Evolutionary conservation across 2,329 filamentous ascomycete species (phyloP).

Genomic region (Pseudogymnoascus sp.): DNA sequence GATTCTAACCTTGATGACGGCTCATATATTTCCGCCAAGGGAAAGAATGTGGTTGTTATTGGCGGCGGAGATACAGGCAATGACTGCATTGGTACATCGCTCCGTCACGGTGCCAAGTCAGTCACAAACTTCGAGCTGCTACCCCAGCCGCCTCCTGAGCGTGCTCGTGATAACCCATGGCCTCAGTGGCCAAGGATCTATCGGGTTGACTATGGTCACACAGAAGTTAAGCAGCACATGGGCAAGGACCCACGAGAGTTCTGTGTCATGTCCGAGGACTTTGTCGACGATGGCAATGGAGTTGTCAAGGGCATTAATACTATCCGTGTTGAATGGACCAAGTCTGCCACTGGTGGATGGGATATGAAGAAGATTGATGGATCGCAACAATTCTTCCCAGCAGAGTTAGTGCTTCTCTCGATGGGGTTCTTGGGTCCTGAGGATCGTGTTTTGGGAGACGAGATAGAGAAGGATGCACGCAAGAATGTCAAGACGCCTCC

Average conservation of each 20-base stretch:
- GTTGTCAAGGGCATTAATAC: slow-evolving; percentile 95
- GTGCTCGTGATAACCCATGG: slow-evolving; percentile 93
- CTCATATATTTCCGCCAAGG: slow-evolving; percentile 88
- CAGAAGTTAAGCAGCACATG: slow-evolving; percentile 91
- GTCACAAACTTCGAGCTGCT: slow-evolving; percentile 95
- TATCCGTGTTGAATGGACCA: slow-evolving; percentile 91
- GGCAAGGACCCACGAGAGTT: slow-evolving; percentile 94
- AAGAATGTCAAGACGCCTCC: slow-evolving; percentile 94
- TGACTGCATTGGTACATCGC: slow-evolving; percentile 93
- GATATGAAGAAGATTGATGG: slow-evolving; percentile 97
- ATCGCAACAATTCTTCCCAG: slow-evolving; percentile 91
- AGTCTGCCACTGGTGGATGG: slow-evolving; percentile 82
- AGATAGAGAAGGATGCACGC: slow-evolving; percentile 81
- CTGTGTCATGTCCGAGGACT: slow-evolving; percentile 97
- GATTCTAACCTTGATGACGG: slow-evolving; percentile 82
- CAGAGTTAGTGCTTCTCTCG: slow-evolving; percentile 85
- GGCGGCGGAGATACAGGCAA: slow-evolving; percentile 97
- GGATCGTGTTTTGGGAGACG: slow-evolving; percentile 76
- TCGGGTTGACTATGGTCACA: slow-evolving; percentile 96
- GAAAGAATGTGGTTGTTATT: slow-evolving; percentile 93
- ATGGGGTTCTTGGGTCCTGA: slow-evolving; percentile 98
- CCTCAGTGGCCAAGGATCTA: slow-evolving; percentile 97
- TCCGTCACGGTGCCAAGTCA: slow-evolving; percentile 90
- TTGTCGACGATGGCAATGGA: slow-evolving; percentile 80
- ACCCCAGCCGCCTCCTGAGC: slow-evolving; percentile 83